A percentile compares a stretch with the other conserved stretches of the same genome.
These are phyloP conservation scores for Cyclostephanos invisitatus DNA, from an alignment of 108 stramenopile genomes.

Conservation along the genomic window DNA sequence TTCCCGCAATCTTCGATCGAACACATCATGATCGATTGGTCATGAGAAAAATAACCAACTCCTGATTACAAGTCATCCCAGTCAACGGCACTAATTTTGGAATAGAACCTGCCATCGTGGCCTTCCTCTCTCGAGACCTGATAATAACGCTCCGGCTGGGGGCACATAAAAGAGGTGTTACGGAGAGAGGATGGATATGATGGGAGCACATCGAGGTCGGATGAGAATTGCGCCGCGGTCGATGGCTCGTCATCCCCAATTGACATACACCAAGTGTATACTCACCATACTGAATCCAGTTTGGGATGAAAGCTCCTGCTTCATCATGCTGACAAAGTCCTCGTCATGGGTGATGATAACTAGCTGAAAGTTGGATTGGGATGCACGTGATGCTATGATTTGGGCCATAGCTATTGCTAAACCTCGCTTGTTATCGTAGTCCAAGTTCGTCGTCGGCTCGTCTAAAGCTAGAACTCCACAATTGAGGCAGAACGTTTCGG, in stretches of 20 bases:
- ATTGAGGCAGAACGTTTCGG: conserved; percentile 96
- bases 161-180: not conserved
- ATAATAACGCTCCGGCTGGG: conserved; percentile 89
- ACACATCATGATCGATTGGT: not conserved
- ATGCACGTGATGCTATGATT: conserved; percentile 86
- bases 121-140: conserved; percentile 88
- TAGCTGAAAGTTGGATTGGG: conserved; percentile 96
- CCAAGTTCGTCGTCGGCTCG: conserved; percentile 97
- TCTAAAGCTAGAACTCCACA: conserved; percentile 97
- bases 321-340: conserved; percentile 95
- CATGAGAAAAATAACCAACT: not conserved
- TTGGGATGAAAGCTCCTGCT: conserved; percentile 81
- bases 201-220: too few species aligned
- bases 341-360: conserved; percentile 99
- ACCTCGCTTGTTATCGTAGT: conserved; percentile 90
- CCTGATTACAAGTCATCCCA: conserved; percentile 69
- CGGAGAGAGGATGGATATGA: too few species aligned
- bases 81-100: conserved; percentile 82
- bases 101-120: conserved; percentile 78
- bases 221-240: too few species aligned
- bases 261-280: not conserved
- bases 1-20: too few species aligned
- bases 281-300: conserved; percentile 81
- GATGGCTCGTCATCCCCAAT: too few species aligned
- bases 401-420: conserved; percentile 94